phyloP scores from a whole-genome alignment of 1,284 basidiomycete genomes.

The Takashimella koratensis region DNA sequence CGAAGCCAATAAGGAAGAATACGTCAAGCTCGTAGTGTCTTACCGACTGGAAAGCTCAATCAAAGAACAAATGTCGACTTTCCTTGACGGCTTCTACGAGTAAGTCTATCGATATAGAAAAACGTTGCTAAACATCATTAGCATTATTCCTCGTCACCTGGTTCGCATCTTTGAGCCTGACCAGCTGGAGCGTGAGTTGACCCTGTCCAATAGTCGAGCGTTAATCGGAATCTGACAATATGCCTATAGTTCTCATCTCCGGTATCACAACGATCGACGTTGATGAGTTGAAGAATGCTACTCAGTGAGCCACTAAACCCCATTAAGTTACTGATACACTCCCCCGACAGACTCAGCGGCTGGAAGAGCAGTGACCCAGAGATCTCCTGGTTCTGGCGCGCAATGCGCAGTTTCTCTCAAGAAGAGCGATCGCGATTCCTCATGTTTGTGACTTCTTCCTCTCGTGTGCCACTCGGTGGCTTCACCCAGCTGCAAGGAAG shows the following conservation, averaged over 20 bases:
- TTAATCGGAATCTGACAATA: constrained; percentile 30
- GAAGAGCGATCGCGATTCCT: constrained; percentile 93
- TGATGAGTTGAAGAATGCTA: constrained; percentile 92
- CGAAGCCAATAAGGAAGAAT: constrained; percentile 94
- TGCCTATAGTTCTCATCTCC: constrained; percentile 70
- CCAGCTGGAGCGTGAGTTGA: constrained; percentile 71
- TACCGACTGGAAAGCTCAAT: constrained; percentile 93
- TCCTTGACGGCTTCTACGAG: constrained; percentile 92
- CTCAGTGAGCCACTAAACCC: constrained; percentile 36
- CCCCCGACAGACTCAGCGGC: constrained; percentile 36
- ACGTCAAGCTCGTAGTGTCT: constrained; percentile 74
- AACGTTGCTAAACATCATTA: constrained; percentile 17
- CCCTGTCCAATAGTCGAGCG: no score
- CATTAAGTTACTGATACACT: neutral
- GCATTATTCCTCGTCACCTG: constrained; percentile 47
- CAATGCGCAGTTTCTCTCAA: constrained; percentile 93
- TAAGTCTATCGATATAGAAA: constrained; percentile 59
- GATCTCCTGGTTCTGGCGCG: constrained; percentile 99
- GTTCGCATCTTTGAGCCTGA: constrained; percentile 83
- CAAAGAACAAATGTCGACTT: constrained; percentile 90
- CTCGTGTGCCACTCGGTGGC: constrained; percentile 88
- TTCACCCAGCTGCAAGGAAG: constrained; percentile 92
- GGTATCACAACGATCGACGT: constrained; percentile 98
- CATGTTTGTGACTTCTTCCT: constrained; percentile 92
- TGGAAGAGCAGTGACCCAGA: constrained; percentile 69